phyloP scores from a whole-genome alignment of 1,284 basidiomycete genomes.

The Trametes polyzona region DNA sequence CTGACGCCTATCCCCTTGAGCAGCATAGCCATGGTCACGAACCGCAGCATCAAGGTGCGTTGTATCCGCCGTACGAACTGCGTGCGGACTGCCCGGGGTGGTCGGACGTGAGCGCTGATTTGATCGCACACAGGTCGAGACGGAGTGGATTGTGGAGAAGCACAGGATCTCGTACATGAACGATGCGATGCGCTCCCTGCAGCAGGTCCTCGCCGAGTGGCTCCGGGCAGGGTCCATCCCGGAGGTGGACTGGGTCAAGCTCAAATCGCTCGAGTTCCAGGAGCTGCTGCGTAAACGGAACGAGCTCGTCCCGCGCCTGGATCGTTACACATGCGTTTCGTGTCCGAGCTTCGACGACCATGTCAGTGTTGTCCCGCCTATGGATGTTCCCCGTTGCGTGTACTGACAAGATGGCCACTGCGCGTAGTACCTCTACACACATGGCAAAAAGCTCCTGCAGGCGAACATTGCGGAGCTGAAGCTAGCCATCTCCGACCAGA shows the following conservation, averaged over 20 bases:
- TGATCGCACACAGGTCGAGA: slow-evolving; percentile 60
- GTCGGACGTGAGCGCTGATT: background rate
- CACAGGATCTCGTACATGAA: slow-evolving; percentile 69
- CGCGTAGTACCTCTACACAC: slow-evolving; percentile 43
- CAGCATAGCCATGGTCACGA: slow-evolving; percentile 82
- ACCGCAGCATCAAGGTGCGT: slow-evolving; percentile 71
- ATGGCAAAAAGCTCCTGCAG: slow-evolving; percentile 76
- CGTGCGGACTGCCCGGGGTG: background rate
- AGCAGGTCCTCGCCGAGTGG: slow-evolving; percentile 61
- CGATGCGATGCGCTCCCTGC: slow-evolving; percentile 53
- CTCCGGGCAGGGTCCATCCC: slow-evolving; percentile 49
- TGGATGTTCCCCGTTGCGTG: no score
- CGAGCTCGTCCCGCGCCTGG: slow-evolving; percentile 48
- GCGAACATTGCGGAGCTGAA: slow-evolving; percentile 78
- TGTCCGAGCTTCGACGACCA: slow-evolving; percentile 73
- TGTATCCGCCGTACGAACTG: background rate
- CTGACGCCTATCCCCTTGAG: slow-evolving; percentile 67
- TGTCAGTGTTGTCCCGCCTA: slow-evolving; percentile 44
- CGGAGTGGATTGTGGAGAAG: slow-evolving; percentile 66
- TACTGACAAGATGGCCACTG: background rate
- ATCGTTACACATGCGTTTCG: slow-evolving; percentile 51
- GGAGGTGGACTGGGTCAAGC: slow-evolving; percentile 85
- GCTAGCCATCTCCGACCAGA: slow-evolving; percentile 90
- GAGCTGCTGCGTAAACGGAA: slow-evolving; percentile 75
- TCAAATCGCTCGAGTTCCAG: slow-evolving; percentile 91